Evolutionary conservation across 768 basidiomycete genomes (phyloP).

Genomic region (Calocybe gangraenosa): DNA sequence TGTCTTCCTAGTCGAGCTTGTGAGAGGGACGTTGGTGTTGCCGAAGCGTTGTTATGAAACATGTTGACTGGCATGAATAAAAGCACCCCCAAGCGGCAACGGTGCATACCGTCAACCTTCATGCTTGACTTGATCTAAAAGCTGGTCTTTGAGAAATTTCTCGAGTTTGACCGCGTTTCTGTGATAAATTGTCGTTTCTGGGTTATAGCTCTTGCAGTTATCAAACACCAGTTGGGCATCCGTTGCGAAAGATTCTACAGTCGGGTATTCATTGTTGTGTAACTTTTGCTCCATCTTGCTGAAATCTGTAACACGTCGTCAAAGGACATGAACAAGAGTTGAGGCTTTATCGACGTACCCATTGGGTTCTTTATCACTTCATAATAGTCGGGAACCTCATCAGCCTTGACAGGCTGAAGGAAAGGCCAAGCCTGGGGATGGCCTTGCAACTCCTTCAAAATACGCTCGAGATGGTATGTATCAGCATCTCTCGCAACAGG

Average conservation of each 20-base stretch:
- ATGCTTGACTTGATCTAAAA: slow-evolving; percentile 30
- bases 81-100: too few species aligned
- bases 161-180: slow-evolving; percentile 86
- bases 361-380: slow-evolving; percentile 87
- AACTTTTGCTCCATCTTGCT: slow-evolving; percentile 86
- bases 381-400: slow-evolving; percentile 86
- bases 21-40: too few species aligned
- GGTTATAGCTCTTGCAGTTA: slow-evolving; percentile 89
- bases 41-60: too few species aligned
- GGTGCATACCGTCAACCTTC: slow-evolving; percentile 13
- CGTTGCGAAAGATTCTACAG: slow-evolving; percentile 67
- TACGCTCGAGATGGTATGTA: slow-evolving; percentile 65
- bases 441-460: slow-evolving; percentile 73
- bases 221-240: slow-evolving; percentile 85
- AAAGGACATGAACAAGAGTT: not conserved
- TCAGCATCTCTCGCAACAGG: slow-evolving; percentile 45
- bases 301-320: slow-evolving; percentile 62
- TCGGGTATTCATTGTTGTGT: slow-evolving; percentile 78
- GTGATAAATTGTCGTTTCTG: slow-evolving; percentile 71
- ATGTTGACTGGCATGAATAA: too few species aligned
- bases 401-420: slow-evolving; percentile 67
- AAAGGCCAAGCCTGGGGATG: slow-evolving; percentile 90
- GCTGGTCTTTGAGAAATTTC: slow-evolving; percentile 61
- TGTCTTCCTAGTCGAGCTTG: too few species aligned
- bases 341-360: slow-evolving; percentile 51